Evolutionary conservation across 257 asterid species (phyloP), one percentile per base, ranked within the genome.

Genomic region (Ocimum tenuiflorum): DNA sequence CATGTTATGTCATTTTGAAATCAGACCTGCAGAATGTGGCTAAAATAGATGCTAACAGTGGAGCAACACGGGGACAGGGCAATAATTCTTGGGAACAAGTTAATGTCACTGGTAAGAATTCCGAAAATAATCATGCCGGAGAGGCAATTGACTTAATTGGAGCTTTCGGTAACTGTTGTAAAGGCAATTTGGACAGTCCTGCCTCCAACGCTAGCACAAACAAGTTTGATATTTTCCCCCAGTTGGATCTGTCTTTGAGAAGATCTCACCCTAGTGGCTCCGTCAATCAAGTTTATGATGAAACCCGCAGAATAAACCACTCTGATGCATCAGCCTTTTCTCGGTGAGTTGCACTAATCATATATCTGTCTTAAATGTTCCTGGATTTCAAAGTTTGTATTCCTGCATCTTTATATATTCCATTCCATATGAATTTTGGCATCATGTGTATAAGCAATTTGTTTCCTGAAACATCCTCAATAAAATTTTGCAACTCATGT

Each of bases 261-360:
- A 90, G 97, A 79, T 76, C 87, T 63, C 79, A 80, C 71, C 89
- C 86, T 38, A 77, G 88, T 66, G 73, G 78, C 75, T 91, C 92
- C 10, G 88, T 82, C 41, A 80, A 86, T 78, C 91, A 84, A 80
- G 75, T 65, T 33, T 73, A 81, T 23, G 89, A 90, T 62, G 95
- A 90, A 60, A 80, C 72, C 53, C 80, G 38, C 19, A 74, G 75
- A 55, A 53, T 94, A 73, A 86, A 83, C 61, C 99, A 82, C 71
- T 94, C 99, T 6, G 92, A 86, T 70, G 92, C 92, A 36, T 94
- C 99, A 19, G 91, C 99, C 55, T 94, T 94, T 76, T 88, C 96
- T 24, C 69, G 95, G 99, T 90, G 75, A 83, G 91, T 73, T 73
- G 18, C 73, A 55, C 20, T 23, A 52, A n/a, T n/a, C n/a, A n/a